Conservation (phyloP, 1,284 basidiomycete species). For the Athelia sp. region DNA sequence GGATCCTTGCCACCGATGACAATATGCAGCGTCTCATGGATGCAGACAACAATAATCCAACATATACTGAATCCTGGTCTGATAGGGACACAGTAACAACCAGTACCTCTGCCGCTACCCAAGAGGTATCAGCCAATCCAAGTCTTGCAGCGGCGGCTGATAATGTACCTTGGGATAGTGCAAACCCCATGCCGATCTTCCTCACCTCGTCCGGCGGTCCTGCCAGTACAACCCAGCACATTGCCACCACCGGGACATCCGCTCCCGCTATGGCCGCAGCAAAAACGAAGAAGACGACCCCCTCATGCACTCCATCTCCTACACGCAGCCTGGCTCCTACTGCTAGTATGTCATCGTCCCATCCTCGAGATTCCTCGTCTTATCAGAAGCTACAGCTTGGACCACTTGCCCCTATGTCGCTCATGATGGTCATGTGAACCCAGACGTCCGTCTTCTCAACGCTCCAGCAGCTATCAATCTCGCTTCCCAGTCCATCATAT, state of each 20-base stretch:
- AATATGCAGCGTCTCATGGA: neutral
- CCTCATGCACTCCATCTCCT: slow-evolving; percentile 38
- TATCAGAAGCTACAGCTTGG: slow-evolving; percentile 35
- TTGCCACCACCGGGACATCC: slow-evolving; percentile 12
- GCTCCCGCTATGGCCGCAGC: slow-evolving; percentile 27
- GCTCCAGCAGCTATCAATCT: slow-evolving; percentile 40
- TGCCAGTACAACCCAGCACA: slow-evolving; percentile 1
- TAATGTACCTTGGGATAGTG: neutral
- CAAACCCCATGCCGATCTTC: neutral
- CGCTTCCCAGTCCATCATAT: slow-evolving; percentile 44
- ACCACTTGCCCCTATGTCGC: slow-evolving; percentile 48
- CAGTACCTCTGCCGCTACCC: neutral
- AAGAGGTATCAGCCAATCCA: neutral
- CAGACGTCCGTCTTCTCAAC: slow-evolving; percentile 47
- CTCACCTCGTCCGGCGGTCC: neutral
- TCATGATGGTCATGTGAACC: slow-evolving; percentile 54
- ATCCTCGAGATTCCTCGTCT: slow-evolving; percentile 11
- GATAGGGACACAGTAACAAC: neutral
- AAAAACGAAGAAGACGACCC: slow-evolving; percentile 19
- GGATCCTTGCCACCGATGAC: neutral
- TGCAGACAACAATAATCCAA: neutral
- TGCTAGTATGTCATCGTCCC: slow-evolving; percentile 30
- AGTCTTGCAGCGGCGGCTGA: neutral
- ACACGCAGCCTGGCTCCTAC: slow-evolving; percentile 35
- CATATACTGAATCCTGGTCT: neutral